Evolutionary conservation across 495 filamentous ascomycete genomes (phyloP).

Genomic region (Aspergillus cavernicola): DNA sequence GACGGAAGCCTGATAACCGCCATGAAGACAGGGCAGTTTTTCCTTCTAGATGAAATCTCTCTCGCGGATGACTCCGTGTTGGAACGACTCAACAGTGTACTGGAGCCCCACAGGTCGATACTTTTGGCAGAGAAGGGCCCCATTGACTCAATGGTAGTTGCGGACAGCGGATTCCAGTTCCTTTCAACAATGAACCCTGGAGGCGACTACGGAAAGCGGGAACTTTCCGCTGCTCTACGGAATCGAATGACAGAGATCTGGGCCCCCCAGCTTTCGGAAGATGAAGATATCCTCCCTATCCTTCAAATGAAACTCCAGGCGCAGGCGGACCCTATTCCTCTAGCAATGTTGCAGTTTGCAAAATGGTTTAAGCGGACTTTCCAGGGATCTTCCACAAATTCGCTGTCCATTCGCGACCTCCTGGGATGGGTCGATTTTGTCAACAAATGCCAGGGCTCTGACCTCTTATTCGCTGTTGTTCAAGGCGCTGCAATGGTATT

Average conservation of each 20-base stretch:
- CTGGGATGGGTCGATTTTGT: slow-evolving; percentile 93
- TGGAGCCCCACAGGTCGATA: slow-evolving; percentile 82
- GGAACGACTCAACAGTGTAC: slow-evolving; percentile 94
- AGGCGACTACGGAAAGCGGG: slow-evolving; percentile 95
- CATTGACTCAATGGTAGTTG: slow-evolving; percentile 71
- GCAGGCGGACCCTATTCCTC: slow-evolving; percentile 38
- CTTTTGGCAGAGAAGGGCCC: slow-evolving; percentile 92
- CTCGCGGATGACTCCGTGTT: slow-evolving; percentile 96
- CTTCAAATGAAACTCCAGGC: slow-evolving; percentile 69
- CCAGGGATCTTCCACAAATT: slow-evolving; percentile 63
- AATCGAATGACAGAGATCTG: slow-evolving; percentile 99
- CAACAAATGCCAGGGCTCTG: slow-evolving; percentile 54
- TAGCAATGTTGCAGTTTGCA: slow-evolving; percentile 76
- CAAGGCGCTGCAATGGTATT: slow-evolving; percentile 96
- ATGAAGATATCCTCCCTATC: slow-evolving; percentile 83
- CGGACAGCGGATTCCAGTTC: slow-evolving; percentile 85
- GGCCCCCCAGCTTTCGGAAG: slow-evolving; percentile 78
- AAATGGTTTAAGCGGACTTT: slow-evolving; percentile 86
- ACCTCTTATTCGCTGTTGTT: slow-evolving; percentile 57
- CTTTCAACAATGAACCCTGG: slow-evolving; percentile 99
- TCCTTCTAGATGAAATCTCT: slow-evolving; percentile 96
- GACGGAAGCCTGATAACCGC: slow-evolving; percentile 94
- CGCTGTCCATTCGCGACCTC: slow-evolving; percentile 84
- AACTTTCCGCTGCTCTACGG: slow-evolving; percentile 89
- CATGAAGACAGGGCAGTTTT: slow-evolving; percentile 86